phyloP scores from a whole-genome alignment of 768 basidiomycete species.

The Trametes sanguinea region DNA sequence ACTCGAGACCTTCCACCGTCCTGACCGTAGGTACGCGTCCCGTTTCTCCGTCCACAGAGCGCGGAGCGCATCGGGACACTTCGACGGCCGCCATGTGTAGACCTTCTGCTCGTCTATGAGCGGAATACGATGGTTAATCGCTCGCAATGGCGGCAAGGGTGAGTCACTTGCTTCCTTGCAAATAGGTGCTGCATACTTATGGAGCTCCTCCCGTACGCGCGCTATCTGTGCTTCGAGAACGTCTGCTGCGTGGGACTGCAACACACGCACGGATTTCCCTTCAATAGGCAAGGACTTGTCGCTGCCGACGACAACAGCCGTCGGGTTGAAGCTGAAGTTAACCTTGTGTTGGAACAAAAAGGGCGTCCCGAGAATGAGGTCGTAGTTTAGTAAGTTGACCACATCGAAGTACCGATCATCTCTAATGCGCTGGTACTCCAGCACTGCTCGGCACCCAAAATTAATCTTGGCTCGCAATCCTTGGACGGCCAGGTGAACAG shows the following conservation, averaged over 20 bases:
- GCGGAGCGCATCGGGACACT: no score
- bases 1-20: no score
- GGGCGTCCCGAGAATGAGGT: conserved; percentile 32
- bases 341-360: conserved; percentile 25
- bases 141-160: no score
- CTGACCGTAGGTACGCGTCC: no score
- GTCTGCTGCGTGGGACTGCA: conserved; percentile 3
- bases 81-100: no score
- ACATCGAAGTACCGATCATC: conserved; percentile 7
- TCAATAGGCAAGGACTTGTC: not conserved
- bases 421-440: conserved; percentile 12
- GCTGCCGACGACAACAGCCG: conserved; percentile 9
- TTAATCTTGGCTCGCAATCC: conserved; percentile 33
- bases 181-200: conserved; percentile 20
- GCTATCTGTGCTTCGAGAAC: not conserved
- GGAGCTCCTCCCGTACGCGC: not conserved
- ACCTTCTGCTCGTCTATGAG: no score
- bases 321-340: conserved; percentile 19
- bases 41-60: no score
- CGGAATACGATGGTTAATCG: no score
- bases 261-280: not conserved
- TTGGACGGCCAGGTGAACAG: conserved; percentile 33
- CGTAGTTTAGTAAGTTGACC: conserved; percentile 16
- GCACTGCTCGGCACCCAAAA: conserved; percentile 12
- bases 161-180: conserved; percentile 2